Conservation (phyloP, 257 asterid species). For the Datura wrightii region DNA sequence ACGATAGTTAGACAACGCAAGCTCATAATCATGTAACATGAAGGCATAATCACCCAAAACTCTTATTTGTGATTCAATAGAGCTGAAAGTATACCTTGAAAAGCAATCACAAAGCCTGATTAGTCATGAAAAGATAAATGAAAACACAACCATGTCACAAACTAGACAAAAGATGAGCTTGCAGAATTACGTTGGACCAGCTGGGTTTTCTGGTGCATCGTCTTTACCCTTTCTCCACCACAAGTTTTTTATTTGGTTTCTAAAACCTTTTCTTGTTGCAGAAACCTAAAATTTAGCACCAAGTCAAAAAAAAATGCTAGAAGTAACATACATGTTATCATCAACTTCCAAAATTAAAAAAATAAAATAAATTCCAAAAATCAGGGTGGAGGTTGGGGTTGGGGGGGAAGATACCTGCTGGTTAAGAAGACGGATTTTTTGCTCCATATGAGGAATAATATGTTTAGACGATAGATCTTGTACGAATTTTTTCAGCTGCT, state of each 20-base stretch:
- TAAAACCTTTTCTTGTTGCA: constrained; percentile 94
- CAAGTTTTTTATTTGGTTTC: constrained; percentile 94
- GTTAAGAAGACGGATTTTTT: constrained; percentile 83
- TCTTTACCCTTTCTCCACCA: constrained; percentile 99
- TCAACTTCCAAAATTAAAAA: not conserved
- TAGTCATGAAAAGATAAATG: constrained; percentile 39
- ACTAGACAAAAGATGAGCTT: constrained; percentile 36
- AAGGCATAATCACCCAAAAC: constrained; percentile 95
- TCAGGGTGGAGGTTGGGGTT: not conserved
- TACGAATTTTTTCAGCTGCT: constrained; percentile 76
- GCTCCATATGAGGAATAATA: constrained; percentile 96
- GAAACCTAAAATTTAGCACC: constrained; percentile 67
- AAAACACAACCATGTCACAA: constrained; percentile 36
- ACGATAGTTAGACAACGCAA: constrained; percentile 94
- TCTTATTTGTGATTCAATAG: constrained; percentile 95
- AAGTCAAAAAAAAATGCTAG: constrained; percentile 17
- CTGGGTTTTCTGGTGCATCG: constrained; percentile 71
- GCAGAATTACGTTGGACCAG: constrained; percentile 65
- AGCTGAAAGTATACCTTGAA: constrained; percentile 92
- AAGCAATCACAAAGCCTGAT: constrained; percentile 47
- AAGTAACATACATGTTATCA: not conserved
- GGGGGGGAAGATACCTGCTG: constrained; percentile 69
- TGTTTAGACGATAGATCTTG: constrained; percentile 88
- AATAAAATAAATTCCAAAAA: not conserved
- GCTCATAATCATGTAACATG: constrained; percentile 97